phyloP scores from a whole-genome alignment of 2,329 filamentous ascomycete species.

The Cladosporium sp. region DNA sequence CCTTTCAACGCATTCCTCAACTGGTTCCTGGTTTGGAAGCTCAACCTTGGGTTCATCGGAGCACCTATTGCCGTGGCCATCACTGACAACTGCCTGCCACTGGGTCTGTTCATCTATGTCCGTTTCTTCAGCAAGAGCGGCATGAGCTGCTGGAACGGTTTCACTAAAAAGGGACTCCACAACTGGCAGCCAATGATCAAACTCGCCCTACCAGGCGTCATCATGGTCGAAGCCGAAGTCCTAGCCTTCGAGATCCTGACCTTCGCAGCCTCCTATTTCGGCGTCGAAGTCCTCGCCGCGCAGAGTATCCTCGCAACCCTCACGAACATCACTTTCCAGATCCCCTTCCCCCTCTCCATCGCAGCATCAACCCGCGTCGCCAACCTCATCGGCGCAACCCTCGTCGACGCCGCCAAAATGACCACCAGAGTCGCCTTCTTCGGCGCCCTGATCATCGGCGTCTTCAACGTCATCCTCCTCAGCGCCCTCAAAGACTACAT shows the following conservation, averaged over 20 bases:
- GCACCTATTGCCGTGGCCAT: conserved; percentile 74
- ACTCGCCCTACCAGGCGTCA: conserved; percentile 79
- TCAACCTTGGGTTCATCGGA: conserved; percentile 69
- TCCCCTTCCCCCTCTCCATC: conserved; percentile 83
- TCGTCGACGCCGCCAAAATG: conserved; percentile 75
- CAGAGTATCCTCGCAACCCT: conserved; percentile 49
- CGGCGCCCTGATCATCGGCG: conserved; percentile 67
- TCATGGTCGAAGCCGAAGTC: conserved; percentile 92
- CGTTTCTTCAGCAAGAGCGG: conserved; percentile 62
- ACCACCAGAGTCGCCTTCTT: conserved; percentile 73
- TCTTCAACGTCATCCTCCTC: conserved; percentile 74
- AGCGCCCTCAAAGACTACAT: conserved; percentile 70
- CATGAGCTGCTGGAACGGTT: conserved; percentile 75
- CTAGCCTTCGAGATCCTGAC: conserved; percentile 89
- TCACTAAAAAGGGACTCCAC: conserved; percentile 63
- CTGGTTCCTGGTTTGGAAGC: conserved; percentile 72
- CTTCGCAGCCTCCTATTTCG: conserved; percentile 75
- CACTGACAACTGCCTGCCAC: conserved; percentile 70
- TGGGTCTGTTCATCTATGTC: conserved; percentile 71
- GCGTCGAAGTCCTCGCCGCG: conserved; percentile 74
- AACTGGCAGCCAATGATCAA: conserved; percentile 84
- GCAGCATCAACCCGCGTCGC: conserved; percentile 85
- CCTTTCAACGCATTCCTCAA: conserved; percentile 79
- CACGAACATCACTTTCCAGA: conserved; percentile 29
- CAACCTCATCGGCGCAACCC: conserved; percentile 83